Percentiles rank a stretch among this genome's conserved stretches.
These are phyloP conservation scores for Aspergillus sergii DNA, from an alignment of 2,329 filamentous ascomycete genomes.

Conservation along the genomic window DNA sequence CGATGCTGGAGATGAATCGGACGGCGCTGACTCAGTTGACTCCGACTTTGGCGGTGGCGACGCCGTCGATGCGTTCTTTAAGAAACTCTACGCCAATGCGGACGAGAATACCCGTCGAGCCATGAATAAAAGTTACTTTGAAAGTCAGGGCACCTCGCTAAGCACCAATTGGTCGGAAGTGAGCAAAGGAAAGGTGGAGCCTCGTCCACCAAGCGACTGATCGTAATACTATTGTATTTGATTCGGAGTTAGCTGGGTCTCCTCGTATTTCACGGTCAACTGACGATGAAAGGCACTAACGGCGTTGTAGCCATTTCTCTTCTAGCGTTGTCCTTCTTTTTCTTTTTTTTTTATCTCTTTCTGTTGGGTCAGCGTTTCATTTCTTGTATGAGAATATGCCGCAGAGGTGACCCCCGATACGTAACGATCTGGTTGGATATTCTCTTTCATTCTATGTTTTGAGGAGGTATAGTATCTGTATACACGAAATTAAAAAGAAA, in stretches of 20 bases:
- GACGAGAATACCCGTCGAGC: conserved; percentile 81
- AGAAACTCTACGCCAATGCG: conserved; percentile 77
- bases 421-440: neutral
- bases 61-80: conserved; percentile 82
- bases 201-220: conserved; percentile 30
- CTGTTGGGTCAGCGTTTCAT: neutral
- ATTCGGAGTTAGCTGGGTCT: neutral
- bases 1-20: conserved; percentile 55
- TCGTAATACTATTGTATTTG: neutral
- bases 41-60: conserved; percentile 56
- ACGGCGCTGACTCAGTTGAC: conserved; percentile 49
- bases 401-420: neutral
- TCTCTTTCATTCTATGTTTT: neutral
- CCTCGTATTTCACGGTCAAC: neutral
- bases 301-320: neutral
- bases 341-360: neutral
- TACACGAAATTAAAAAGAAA: neutral
- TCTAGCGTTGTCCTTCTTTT: neutral
- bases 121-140: conserved; percentile 96
- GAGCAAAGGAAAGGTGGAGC: conserved; percentile 67
- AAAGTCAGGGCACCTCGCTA: conserved; percentile 89
- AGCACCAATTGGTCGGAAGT: conserved; percentile 94
- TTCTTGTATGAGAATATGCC: neutral
- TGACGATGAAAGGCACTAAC: neutral
- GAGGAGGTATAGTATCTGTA: neutral